phyloP scores from a whole-genome alignment of 23 red algal species.

The Agarophyton chilense region DNA sequence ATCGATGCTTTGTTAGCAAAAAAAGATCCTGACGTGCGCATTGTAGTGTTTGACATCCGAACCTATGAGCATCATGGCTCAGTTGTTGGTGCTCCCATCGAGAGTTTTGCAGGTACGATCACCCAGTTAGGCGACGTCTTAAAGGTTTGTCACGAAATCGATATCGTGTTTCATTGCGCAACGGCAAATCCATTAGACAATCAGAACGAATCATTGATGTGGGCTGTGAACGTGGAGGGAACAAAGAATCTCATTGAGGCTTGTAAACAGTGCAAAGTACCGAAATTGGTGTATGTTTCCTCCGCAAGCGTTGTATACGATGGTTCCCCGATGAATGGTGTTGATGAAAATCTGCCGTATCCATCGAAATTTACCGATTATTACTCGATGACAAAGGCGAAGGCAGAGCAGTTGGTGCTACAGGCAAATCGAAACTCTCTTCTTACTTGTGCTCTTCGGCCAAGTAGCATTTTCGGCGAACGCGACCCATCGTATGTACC shows the following conservation, averaged over 20 bases:
- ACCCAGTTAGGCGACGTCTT: constrained; percentile 50
- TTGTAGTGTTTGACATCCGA: constrained; percentile 61
- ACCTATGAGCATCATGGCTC: constrained; percentile 22
- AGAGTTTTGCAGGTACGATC: constrained; percentile 20
- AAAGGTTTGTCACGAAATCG: constrained; percentile 37
- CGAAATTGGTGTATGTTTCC: constrained; percentile 78
- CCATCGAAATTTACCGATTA: constrained; percentile 70
- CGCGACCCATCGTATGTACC: constrained; percentile 83
- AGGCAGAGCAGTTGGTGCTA: constrained; percentile 66
- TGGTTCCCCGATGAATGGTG: constrained; percentile 69
- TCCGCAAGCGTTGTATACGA: constrained; percentile 88
- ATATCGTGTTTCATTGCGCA: constrained; percentile 61
- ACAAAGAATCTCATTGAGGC: constrained; percentile 83
- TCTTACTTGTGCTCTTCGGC: constrained; percentile 43
- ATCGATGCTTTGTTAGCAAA: constrained; percentile 49
- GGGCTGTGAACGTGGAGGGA: constrained; percentile 78
- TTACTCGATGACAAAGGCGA: constrained; percentile 84
- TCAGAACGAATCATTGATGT: constrained; percentile 76
- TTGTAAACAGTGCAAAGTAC: constrained; percentile 69
- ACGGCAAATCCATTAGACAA: constrained; percentile 53
- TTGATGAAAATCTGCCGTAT: constrained; percentile 76
- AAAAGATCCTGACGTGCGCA: constrained; percentile 6
- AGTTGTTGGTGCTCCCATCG: background rate
- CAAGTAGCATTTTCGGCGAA: constrained; percentile 89
- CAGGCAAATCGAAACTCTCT: constrained; percentile 56